These are phyloP conservation scores for Fusarium anthophilum DNA, from an alignment of 2,329 filamentous ascomycete genomes.

Conservation along the genomic window DNA sequence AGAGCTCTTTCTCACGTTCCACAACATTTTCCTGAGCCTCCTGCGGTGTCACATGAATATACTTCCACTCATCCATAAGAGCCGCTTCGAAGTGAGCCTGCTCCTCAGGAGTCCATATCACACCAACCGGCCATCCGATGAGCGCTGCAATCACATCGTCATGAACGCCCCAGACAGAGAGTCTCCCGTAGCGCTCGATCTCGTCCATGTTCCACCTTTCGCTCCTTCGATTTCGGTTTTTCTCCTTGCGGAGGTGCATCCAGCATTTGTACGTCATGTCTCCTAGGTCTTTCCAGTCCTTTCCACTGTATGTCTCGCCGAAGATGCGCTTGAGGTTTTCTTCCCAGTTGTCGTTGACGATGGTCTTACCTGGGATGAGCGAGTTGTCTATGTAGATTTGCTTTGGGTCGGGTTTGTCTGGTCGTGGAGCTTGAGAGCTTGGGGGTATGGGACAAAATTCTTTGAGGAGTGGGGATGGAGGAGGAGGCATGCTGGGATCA, in stretches of 20 bases:
- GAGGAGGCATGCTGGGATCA: too few relatives aligned
- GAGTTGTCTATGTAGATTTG: not conserved
- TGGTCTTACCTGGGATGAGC: not conserved
- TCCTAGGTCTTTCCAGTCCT: not conserved
- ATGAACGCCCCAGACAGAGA: not conserved
- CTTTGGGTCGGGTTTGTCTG: not conserved
- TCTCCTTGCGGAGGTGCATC: not conserved
- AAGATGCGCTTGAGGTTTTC: not conserved
- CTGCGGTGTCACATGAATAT: not conserved
- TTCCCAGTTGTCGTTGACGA: not conserved
- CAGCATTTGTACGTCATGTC: not conserved
- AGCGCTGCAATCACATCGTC: not conserved
- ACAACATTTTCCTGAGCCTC: not conserved
- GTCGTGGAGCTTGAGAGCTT: not conserved
- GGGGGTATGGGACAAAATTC: not conserved
- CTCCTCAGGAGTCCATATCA: not conserved
- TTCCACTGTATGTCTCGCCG: not conserved
- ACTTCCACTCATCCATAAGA: not conserved
- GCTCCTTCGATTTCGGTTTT: accelerated
- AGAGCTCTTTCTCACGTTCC: not conserved
- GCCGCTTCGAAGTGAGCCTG: too few relatives aligned
- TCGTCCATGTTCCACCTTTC: not conserved
- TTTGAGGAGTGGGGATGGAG: not conserved
- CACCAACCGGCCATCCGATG: not conserved
- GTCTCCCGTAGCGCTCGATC: not conserved